Evolutionary conservation across 305 asterid genomes (phyloP).

Genomic region (Fraxinus angustifolia): DNA sequence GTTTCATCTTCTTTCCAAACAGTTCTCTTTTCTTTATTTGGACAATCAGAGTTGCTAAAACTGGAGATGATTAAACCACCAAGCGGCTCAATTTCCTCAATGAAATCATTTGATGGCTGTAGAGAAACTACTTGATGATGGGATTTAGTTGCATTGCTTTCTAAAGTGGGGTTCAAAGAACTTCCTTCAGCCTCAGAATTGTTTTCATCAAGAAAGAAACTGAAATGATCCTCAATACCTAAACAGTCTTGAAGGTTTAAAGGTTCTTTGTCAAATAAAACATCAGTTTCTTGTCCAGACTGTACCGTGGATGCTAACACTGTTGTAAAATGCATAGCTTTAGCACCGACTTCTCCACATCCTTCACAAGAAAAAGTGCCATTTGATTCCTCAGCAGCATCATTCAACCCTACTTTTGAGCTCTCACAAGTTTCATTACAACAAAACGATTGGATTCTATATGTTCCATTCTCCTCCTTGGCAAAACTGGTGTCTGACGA

Average conservation of each 20-base stretch:
- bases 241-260: constrained; percentile 24
- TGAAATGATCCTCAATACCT: constrained; percentile 25
- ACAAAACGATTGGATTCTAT: constrained; percentile 5
- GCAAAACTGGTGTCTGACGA: constrained; percentile 11
- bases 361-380: constrained; percentile 12
- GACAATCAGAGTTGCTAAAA: constrained; percentile 26
- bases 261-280: constrained; percentile 15
- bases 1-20: constrained; percentile 21
- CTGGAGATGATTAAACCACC: constrained; percentile 28
- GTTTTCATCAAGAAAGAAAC: constrained; percentile 29
- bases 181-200: constrained; percentile 21
- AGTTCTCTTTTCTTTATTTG: constrained; percentile 22
- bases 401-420: constrained; percentile 24
- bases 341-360: constrained; percentile 23
- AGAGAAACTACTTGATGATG: constrained; percentile 31
- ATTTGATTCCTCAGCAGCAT: constrained; percentile 16
- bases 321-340: constrained; percentile 17
- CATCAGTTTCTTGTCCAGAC: constrained; percentile 24
- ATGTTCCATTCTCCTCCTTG: constrained; percentile 19
- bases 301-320: constrained; percentile 18
- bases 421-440: constrained; percentile 16
- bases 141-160: constrained; percentile 32
- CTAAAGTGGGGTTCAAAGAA: constrained; percentile 23
- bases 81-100: constrained; percentile 30
- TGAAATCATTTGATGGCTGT: constrained; percentile 31